Evolutionary conservation across 805 yeast species (phyloP).

Genomic region (Saccharomyces jurei): DNA sequence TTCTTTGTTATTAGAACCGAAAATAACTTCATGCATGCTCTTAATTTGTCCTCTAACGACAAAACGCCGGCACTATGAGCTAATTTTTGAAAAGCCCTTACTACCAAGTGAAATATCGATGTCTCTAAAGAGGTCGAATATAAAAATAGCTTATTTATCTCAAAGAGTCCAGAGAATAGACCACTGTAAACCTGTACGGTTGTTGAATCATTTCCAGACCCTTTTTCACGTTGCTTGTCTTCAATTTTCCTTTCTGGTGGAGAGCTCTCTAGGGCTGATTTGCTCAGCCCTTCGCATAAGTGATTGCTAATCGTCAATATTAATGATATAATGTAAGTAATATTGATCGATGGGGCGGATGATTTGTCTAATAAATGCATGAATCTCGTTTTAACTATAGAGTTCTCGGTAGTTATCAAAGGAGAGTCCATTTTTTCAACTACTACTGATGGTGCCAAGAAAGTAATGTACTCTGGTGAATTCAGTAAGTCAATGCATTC

Average conservation of each 20-base stretch:
- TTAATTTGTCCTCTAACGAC: conserved; percentile 48
- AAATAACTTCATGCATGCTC: conserved; percentile 45
- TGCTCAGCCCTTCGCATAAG: conserved; percentile 56
- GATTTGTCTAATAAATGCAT: conserved; percentile 74
- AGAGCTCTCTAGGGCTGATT: conserved; percentile 31
- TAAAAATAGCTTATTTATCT: conserved; percentile 43
- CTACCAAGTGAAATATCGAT: conserved; percentile 57
- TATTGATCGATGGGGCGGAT: conserved; percentile 65
- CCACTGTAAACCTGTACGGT: conserved; percentile 26
- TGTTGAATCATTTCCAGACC: conserved; percentile 3
- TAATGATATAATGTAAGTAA: conserved; percentile 52
- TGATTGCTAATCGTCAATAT: conserved; percentile 45
- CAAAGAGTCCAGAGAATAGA: conserved; percentile 36
- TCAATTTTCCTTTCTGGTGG: conserved; percentile 27
- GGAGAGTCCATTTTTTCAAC: conserved; percentile 27
- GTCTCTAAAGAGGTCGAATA: conserved; percentile 57
- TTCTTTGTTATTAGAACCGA: conserved; percentile 39
- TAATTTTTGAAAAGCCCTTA: conserved; percentile 70
- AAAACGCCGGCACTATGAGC: conserved; percentile 78
- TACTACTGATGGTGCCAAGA: conserved; percentile 30
- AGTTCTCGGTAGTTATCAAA: conserved; percentile 36
- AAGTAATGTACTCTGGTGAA: conserved; percentile 22
- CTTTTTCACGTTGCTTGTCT: conserved; percentile 6
- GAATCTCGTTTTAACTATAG: conserved; percentile 45
- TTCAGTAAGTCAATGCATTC: conserved; percentile 34